These are phyloP conservation scores for Nannochloropsis salina DNA, from an alignment of 108 stramenopile species.

Conservation along the genomic window DNA sequence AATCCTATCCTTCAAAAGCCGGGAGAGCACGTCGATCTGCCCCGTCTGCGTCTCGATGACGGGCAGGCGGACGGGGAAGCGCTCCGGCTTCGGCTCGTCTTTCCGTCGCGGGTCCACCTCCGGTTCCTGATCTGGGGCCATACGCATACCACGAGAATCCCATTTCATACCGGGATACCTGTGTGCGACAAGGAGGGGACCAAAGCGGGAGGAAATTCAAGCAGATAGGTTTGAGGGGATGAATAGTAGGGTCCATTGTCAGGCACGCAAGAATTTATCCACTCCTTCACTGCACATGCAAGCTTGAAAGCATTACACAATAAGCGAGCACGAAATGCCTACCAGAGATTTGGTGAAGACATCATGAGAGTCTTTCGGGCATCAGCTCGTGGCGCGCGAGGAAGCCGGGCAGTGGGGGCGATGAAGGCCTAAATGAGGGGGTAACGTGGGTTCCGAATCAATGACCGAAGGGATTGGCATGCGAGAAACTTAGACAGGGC, in stretches of 20 bases:
- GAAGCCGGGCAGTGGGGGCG: not conserved
- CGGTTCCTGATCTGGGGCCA: conserved; percentile 34
- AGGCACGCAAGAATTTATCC: too few relatives aligned
- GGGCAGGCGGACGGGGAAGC: conserved; percentile 33
- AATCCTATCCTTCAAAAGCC: conserved; percentile 88
- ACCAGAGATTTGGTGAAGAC: conserved; percentile 16
- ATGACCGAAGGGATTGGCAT: too few relatives aligned
- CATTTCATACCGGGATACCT: conserved; percentile 13
- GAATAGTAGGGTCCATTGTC: too few relatives aligned
- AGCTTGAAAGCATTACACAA: too few relatives aligned
- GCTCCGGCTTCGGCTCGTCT: not conserved
- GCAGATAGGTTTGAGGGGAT: too few relatives aligned
- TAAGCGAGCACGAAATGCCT: not conserved
- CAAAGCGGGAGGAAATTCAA: not conserved
- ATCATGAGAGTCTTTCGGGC: not conserved
- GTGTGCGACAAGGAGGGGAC: not conserved
- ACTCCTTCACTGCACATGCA: too few relatives aligned
- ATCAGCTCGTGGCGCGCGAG: not conserved
- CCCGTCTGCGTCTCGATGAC: conserved; percentile 33
- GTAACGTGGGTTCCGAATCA: not conserved
- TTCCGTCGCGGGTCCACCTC: conserved; percentile 48
- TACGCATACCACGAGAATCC: not conserved
- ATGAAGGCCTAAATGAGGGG: not conserved
- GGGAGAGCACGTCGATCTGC: conserved; percentile 81
- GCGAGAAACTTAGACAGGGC: too few relatives aligned